These are phyloP conservation scores for Fagopyrum tataricum DNA, from an alignment of 148 eudicot species.

Conservation along the genomic window DNA sequence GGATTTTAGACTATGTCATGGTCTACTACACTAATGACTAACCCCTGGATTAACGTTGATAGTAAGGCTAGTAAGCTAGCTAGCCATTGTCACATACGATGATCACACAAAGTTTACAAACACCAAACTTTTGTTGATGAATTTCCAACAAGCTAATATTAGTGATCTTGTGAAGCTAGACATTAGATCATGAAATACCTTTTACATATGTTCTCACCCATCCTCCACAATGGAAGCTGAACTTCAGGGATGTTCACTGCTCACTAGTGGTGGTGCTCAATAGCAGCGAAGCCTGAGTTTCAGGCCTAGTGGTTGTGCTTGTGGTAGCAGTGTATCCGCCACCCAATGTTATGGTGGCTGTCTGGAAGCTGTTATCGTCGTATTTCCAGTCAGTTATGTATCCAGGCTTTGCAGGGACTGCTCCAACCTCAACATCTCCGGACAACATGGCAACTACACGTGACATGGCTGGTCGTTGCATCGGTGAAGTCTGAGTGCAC, in stretches of 20 bases:
- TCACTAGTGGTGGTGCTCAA: not conserved
- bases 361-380: constrained; percentile 4
- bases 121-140: too few species aligned
- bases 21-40: too few species aligned
- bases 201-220: not conserved
- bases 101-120: too few species aligned
- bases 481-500: constrained; percentile 85
- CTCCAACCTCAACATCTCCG: constrained; percentile 53
- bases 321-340: not conserved
- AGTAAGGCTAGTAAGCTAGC: too few species aligned
- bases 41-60: too few species aligned
- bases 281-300: not conserved
- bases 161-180: too few species aligned
- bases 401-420: constrained; percentile 53
- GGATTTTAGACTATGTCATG: too few species aligned
- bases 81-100: too few species aligned
- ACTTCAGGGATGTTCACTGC: not conserved
- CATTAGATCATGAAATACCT: too few species aligned
- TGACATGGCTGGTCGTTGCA: constrained; percentile 65
- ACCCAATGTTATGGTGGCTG: not conserved
- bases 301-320: not conserved
- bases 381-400: constrained; percentile 28
- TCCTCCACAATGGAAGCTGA: not conserved
- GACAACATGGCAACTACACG: constrained; percentile 68
- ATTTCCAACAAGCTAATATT: too few species aligned